Conservation (phyloP, 116 monocot species). For the Dioscorea cayenensis region DNA sequence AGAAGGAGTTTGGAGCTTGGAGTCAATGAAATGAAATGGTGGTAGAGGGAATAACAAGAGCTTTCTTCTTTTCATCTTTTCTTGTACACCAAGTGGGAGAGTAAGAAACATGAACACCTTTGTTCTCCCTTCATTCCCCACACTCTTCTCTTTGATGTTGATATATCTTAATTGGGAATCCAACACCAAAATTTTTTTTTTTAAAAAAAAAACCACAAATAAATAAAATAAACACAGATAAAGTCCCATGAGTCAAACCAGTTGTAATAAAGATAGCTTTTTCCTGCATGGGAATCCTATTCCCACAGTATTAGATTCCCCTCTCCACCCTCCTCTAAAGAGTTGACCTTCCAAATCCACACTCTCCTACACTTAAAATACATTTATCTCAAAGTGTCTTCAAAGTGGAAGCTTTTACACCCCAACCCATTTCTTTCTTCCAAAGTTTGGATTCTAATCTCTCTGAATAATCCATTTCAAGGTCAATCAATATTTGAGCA, state of each 20-base stretch:
- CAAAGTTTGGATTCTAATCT: background rate
- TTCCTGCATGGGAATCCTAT: conserved; percentile 49
- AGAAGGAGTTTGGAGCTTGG: background rate
- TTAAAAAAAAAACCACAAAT: too few relatives aligned
- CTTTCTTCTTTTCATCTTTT: background rate
- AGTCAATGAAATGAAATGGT: background rate
- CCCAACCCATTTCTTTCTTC: background rate
- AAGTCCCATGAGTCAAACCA: conserved; percentile 18
- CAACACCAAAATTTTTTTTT: background rate
- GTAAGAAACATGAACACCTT: conserved; percentile 10
- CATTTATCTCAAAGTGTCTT: conserved; percentile 11
- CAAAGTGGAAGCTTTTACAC: conserved; percentile 10
- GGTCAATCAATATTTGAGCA: conserved; percentile 2
- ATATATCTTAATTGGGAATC: conserved; percentile 15
- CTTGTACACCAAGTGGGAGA: conserved; percentile 5
- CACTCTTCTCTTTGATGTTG: conserved; percentile 14
- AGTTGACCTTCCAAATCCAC: conserved; percentile 35
- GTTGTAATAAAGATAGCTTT: conserved; percentile 26
- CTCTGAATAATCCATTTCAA: background rate
- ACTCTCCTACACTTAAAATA: conserved; percentile 2
- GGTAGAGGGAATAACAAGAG: conserved; percentile 10
- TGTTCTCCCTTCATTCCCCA: conserved; percentile 22
- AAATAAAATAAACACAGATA: background rate
- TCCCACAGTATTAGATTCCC: conserved; percentile 45
- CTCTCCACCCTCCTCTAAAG: conserved; percentile 26